phyloP scores from a whole-genome alignment of 441 rosid species.

The Hura crepitans region DNA sequence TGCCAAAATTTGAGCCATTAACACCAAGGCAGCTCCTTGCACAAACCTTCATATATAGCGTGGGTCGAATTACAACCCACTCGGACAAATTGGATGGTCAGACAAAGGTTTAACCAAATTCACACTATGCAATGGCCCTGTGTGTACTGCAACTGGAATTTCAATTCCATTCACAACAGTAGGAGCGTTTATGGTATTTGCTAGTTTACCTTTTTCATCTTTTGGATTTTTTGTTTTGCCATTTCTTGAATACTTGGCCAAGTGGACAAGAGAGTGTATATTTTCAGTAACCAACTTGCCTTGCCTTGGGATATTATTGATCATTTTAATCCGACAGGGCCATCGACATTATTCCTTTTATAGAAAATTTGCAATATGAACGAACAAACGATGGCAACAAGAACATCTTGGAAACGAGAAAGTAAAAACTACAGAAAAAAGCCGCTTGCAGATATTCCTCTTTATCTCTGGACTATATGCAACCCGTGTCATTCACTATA shows the following conservation, averaged over 20 bases:
- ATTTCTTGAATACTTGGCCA: slow-evolving; percentile 63
- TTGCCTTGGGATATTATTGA: slow-evolving; percentile 21
- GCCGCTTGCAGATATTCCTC: slow-evolving; percentile 20
- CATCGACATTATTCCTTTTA: slow-evolving; percentile 13
- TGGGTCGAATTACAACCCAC: slow-evolving; percentile 60
- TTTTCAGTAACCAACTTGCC: slow-evolving; percentile 21
- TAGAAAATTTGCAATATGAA: slow-evolving; percentile 17
- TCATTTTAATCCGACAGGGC: slow-evolving; percentile 12
- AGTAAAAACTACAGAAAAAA: neutral
- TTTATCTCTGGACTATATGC: neutral
- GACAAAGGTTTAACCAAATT: slow-evolving; percentile 44
- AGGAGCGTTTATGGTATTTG: slow-evolving; percentile 43
- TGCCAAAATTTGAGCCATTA: slow-evolving; percentile 52
- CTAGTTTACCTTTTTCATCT: slow-evolving; percentile 42
- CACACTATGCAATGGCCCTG: slow-evolving; percentile 60
- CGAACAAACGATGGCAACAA: slow-evolving; percentile 17
- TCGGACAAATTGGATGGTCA: slow-evolving; percentile 72
- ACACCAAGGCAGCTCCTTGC: slow-evolving; percentile 58
- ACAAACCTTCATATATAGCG: slow-evolving; percentile 54
- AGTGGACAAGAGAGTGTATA: slow-evolving; percentile 53
- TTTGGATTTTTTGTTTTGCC: slow-evolving; percentile 53
- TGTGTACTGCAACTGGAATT: slow-evolving; percentile 56
- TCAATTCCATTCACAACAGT: slow-evolving; percentile 41
- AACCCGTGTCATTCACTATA: slow-evolving; percentile 19
- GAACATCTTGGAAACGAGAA: neutral